Evolutionary conservation across 495 filamentous ascomycete species (phyloP), one percentile per base, ranked within the genome.

Genomic region (Penicillium odoratum): DNA sequence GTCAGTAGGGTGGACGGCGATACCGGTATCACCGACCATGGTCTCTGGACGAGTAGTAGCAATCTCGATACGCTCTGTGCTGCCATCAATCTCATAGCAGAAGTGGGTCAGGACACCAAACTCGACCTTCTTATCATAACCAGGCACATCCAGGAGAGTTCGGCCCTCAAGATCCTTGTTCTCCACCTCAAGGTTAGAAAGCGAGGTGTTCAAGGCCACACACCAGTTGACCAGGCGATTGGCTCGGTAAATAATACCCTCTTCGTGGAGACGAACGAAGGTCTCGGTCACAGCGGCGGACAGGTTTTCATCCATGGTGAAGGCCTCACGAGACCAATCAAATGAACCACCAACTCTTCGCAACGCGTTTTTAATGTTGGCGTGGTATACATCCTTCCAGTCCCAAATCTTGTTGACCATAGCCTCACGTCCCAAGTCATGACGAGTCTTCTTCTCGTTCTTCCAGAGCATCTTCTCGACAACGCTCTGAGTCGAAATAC

Each of bases 191-290:
- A 92, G 80, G 70, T 87, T 89, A 48, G 85, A 88, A 38, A 92
- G 73, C 7, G 88, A 85, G n/a, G 89, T 92, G 64, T 86, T 88
- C 51, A 92, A 73, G 38, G 82, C 76, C 21, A 81, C 81, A 74
- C 85, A 90, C 89, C 89, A 92, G 70, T 91, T 90, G 48, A 92
- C 89, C 52, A 92, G 81, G 51, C 86, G 81, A 67, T 90, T 89
- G 42, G 85, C 83, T 60, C 89, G 79, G 71, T 92, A 92, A 60
- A 92, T 91, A 38, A 83, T 79, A 13, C 88, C 89, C 69, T 92
- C 85, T 53, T 91, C 84, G 66, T 91, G 86, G 21, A 92, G 76
- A 46, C 75, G 79, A 40, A 88, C 81, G 67, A 92, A 92, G 16
- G 87, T 88, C 68, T 88, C 84, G 15, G 81, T 85, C 47, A 90